Evolutionary conservation across 306 rosid genomes (phyloP), one percentile per base, ranked within the genome.

Genomic region (Ammopiptanthus mongolicus): DNA sequence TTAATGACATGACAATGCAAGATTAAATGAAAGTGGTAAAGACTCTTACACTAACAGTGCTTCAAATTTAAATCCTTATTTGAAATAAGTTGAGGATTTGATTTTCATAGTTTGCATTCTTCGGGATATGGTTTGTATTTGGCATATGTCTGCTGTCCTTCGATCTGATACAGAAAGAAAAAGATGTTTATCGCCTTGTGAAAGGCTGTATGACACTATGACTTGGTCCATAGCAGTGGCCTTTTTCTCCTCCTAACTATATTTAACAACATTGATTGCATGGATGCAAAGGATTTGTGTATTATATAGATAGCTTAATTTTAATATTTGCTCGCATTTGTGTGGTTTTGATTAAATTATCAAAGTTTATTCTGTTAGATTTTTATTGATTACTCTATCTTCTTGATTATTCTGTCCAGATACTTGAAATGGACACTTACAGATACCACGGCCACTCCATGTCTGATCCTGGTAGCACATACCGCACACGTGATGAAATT

Each of bases 381-480:
- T 44, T 41, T 71, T 25, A 58, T 58, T 74, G 57, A 44, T 71
- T 74, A 72, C 56, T 75, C 39, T 63, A 23, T 74, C 18, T 31
- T 79, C 5, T 11, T 82, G 56, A 70, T 70, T 52, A 15, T 73
- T 81, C 75, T 81, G 60, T 79, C 65, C 89, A 96, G 98, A 86
- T 96, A 83, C 98, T 96, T 62, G 99, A 96, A 83, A 89, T 96
- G 99, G 99, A 92, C 81, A 96, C 99, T 8, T 96, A 96, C 60
- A 87, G 99, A 87, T 96, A 96, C 83, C 99, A 96, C 58, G 98
- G 99, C 33, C 99, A 96, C 85, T 92, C 98, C 47, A 91, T 94
- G 99, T 96, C 98, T 80, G 99, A 96, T 86, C 99, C 97, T 71
- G 99, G 99, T 23, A 96, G 98, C 88, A 96, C 99, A 48, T 96